These are phyloP conservation scores for Xylariaceae sp. DNA, from an alignment of 2,329 filamentous ascomycete genomes.

Conservation along the genomic window DNA sequence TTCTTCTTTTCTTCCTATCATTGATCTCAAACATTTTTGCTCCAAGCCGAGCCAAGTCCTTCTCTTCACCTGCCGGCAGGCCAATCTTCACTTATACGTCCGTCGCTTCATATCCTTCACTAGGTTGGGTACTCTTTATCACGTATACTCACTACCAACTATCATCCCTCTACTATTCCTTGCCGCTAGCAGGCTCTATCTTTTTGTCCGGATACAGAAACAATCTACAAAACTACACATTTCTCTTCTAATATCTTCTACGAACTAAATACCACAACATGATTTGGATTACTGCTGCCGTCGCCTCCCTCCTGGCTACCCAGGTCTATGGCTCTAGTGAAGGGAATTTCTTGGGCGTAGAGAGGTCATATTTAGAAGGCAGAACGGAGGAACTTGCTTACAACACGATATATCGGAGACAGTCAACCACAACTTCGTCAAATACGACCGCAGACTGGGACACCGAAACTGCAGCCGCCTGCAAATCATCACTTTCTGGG, in stretches of 20 bases:
- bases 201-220: slow-evolving; percentile 2
- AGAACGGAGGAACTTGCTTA: slow-evolving; percentile 16
- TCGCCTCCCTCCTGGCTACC: slow-evolving; percentile 34
- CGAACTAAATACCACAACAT: slow-evolving; percentile 25
- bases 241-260: background rate
- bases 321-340: slow-evolving; percentile 34
- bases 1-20: slow-evolving; percentile 21
- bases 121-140: too few relatives aligned
- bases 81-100: slow-evolving; percentile 23
- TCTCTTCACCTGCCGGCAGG: slow-evolving; percentile 33
- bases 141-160: too few relatives aligned
- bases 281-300: slow-evolving; percentile 34
- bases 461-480: slow-evolving; percentile 52
- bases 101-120: slow-evolving; percentile 16
- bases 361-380: slow-evolving; percentile 13
- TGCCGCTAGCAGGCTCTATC: too few relatives aligned
- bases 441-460: slow-evolving; percentile 53
- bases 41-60: slow-evolving; percentile 25
- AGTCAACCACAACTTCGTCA: slow-evolving; percentile 31
- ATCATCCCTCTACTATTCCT: too few relatives aligned
- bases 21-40: slow-evolving; percentile 13
- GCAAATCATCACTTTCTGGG: slow-evolving; percentile 50
- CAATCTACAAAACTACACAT: slow-evolving; percentile 2
- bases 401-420: slow-evolving; percentile 19
- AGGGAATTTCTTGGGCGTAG: slow-evolving; percentile 12